phyloP scores from a whole-genome alignment of 139 green algal genomes.

The Haematococcus sp. region DNA sequence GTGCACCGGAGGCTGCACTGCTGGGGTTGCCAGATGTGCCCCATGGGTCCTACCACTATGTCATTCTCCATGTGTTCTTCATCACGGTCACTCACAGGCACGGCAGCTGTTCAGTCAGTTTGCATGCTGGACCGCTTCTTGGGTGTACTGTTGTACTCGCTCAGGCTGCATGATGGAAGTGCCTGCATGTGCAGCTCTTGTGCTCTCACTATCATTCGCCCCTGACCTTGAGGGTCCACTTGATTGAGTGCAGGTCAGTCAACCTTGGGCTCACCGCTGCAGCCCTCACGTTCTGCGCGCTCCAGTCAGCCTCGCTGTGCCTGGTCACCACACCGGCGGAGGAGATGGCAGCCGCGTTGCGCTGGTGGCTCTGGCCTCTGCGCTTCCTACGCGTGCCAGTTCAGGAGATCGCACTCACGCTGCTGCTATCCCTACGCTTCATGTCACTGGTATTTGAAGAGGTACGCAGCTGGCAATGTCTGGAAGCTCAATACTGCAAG shows the following conservation, averaged over 20 bases:
- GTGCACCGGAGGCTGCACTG: neutral
- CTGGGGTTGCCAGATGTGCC: conserved; percentile 32
- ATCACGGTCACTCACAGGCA: conserved; percentile 69
- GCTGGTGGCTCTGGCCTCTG: conserved; percentile 63
- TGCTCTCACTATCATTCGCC: too few species aligned
- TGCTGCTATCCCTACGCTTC: conserved; percentile 86
- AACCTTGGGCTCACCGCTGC: conserved; percentile 64
- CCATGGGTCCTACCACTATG: conserved; percentile 47
- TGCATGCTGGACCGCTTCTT: too few species aligned
- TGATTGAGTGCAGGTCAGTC: conserved; percentile 46
- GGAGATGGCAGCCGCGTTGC: conserved; percentile 61
- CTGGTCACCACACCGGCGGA: conserved; percentile 81
- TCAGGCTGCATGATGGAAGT: neutral
- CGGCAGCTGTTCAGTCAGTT: too few species aligned
- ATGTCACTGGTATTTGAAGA: conserved; percentile 86
- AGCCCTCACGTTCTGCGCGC: conserved; percentile 66
- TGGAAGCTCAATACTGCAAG: too few species aligned
- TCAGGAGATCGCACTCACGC: conserved; percentile 65
- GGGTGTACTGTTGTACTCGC: too few species aligned
- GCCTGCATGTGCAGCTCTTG: neutral
- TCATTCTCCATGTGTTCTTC: conserved; percentile 63
- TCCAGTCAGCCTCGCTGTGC: conserved; percentile 74
- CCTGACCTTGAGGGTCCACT: too few species aligned
- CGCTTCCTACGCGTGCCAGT: conserved; percentile 52
- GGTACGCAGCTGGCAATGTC: conserved; percentile 30